Percentiles rank a stretch among this genome's conserved stretches.
Conservation (phyloP, 208 protist genomes). For the Angomonas deanei region DNA sequence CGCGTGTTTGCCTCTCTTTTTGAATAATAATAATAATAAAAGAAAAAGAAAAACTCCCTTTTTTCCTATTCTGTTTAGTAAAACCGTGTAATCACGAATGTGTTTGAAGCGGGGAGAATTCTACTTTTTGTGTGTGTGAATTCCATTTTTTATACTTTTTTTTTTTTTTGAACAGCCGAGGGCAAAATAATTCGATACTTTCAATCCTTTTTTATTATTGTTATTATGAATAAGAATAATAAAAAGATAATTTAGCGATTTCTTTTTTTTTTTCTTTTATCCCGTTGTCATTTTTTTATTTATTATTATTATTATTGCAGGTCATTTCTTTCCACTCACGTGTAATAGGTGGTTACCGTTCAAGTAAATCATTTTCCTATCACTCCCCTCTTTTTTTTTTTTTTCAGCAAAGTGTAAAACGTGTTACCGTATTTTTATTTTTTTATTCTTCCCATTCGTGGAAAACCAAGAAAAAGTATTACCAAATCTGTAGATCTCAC, state of each 20-base stretch:
- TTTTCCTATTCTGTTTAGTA: neutral
- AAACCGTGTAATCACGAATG: neutral
- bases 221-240: neutral
- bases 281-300: neutral
- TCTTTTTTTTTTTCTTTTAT: neutral
- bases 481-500: neutral
- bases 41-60: slow-evolving; percentile 11
- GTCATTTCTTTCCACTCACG: slow-evolving; percentile 1
- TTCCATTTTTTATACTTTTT: neutral
- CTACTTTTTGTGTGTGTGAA: slow-evolving; percentile 4
- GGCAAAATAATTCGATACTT: too few species aligned
- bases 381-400: slow-evolving; percentile 12
- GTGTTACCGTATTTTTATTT: too few species aligned
- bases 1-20: slow-evolving; percentile 43
- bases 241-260: neutral
- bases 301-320: neutral
- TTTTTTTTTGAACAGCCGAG: neutral
- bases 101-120: neutral
- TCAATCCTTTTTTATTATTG: neutral
- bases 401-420: slow-evolving; percentile 2
- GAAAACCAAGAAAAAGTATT: too few species aligned
- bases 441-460: too few species aligned
- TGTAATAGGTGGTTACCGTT: too few species aligned
- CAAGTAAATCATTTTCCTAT: slow-evolving; percentile 12
- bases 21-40: neutral